phyloP scores from a whole-genome alignment of 2,329 filamentous ascomycete species.

The Chrysoporthe deuterocubensis region DNA sequence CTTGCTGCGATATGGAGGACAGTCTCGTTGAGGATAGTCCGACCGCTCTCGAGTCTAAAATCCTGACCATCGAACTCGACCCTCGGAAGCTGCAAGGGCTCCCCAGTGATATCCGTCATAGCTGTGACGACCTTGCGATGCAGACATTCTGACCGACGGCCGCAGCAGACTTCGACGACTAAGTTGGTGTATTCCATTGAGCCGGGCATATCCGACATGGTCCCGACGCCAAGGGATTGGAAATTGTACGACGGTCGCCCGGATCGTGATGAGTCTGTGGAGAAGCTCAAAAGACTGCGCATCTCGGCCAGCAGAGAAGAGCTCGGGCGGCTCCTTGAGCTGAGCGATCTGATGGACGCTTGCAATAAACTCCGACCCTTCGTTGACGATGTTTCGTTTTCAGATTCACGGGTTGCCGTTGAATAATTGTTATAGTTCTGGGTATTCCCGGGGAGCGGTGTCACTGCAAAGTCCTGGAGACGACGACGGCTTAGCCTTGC shows the following conservation, averaged over 20 bases:
- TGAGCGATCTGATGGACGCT: slow-evolving; percentile 5
- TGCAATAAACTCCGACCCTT: neutral
- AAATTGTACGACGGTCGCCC: neutral
- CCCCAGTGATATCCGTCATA: neutral
- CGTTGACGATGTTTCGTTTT: neutral
- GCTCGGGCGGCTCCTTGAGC: slow-evolving; percentile 8
- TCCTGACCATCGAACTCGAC: neutral
- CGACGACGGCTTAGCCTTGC: neutral
- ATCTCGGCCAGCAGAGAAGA: slow-evolving; percentile 9
- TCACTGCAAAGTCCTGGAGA: neutral
- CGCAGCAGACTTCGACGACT: slow-evolving; percentile 8
- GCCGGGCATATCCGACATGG: neutral
- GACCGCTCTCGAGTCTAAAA: neutral
- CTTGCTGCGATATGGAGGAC: slow-evolving; percentile 9
- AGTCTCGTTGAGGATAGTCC: slow-evolving; percentile 6
- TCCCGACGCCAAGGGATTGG: neutral
- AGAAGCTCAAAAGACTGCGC: slow-evolving; percentile 10
- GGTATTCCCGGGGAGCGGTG: too few species aligned
- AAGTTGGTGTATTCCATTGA: slow-evolving; percentile 4
- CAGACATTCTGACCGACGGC: slow-evolving; percentile 4
- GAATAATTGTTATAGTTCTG: neutral
- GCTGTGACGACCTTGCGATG: slow-evolving; percentile 10
- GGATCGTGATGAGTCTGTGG: neutral
- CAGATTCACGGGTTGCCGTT: neutral
- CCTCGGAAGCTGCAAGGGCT: slow-evolving; percentile 5